Conservation (phyloP, 2,329 filamentous ascomycete species). For the Penicillium sp. region DNA sequence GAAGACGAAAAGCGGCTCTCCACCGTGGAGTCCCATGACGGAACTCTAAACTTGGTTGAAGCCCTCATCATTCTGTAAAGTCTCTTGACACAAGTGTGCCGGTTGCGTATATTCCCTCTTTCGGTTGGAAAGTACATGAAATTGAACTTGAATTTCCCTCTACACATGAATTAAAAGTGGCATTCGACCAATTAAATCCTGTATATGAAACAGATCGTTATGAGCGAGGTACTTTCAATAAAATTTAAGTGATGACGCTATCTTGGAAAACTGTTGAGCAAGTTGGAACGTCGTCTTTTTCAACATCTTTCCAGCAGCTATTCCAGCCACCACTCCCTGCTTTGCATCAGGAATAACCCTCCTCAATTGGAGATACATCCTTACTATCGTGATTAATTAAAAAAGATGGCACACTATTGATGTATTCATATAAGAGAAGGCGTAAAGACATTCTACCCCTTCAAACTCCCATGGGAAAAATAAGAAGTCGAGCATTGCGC, state of each 20-base stretch:
- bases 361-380: background rate
- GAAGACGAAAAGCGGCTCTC: background rate
- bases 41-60: constrained; percentile 12
- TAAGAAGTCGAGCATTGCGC: background rate
- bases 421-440: background rate
- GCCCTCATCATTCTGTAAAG: background rate
- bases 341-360: too few relatives aligned
- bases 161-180: constrained; percentile 17
- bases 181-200: constrained; percentile 5
- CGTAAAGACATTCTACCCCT: background rate
- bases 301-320: too few relatives aligned
- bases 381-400: background rate
- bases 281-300: too few relatives aligned
- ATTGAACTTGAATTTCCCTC: constrained; percentile 6
- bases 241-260: too few relatives aligned
- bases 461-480: background rate
- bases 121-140: background rate
- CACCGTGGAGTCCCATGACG: constrained; percentile 3
- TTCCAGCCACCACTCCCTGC: too few relatives aligned
- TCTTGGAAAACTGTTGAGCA: too few relatives aligned
- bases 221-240: too few relatives aligned
- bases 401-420: too few relatives aligned
- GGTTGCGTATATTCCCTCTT: background rate
- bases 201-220: background rate
- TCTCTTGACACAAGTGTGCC: background rate